Evolutionary conservation across 805 yeast species (phyloP).

Genomic region (Metschnikowia koreensis): DNA sequence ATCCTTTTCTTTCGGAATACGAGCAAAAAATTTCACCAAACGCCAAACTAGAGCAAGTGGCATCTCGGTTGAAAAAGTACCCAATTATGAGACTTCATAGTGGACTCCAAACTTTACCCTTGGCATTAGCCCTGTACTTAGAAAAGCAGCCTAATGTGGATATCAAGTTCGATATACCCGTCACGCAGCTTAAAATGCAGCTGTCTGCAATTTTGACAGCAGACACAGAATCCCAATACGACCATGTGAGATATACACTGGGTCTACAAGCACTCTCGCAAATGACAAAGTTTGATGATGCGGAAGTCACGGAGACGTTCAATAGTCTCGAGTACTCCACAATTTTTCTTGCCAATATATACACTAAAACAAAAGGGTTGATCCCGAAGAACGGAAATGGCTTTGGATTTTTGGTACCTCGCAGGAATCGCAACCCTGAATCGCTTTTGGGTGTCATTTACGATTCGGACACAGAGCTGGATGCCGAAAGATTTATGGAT

Average conservation of each 20-base stretch:
- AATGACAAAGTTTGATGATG: slow-evolving; percentile 17
- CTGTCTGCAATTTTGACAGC: slow-evolving; percentile 11
- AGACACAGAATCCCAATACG: slow-evolving; percentile 26
- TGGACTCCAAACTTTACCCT: slow-evolving; percentile 58
- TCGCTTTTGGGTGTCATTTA: slow-evolving; percentile 81
- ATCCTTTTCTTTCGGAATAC: slow-evolving; percentile 33
- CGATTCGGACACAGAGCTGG: slow-evolving; percentile 79
- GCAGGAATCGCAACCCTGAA: slow-evolving; percentile 45
- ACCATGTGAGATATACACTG: slow-evolving; percentile 62
- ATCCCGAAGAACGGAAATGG: slow-evolving; percentile 50
- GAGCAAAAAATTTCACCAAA: slow-evolving; percentile 37
- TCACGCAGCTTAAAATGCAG: slow-evolving; percentile 23
- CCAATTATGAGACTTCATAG: slow-evolving; percentile 61
- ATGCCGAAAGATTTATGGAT: slow-evolving; percentile 24
- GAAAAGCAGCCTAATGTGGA: slow-evolving; percentile 38
- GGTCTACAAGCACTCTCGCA: slow-evolving; percentile 42
- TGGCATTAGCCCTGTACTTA: slow-evolving; percentile 39
- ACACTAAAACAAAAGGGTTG: slow-evolving; percentile 38
- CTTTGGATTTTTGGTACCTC: slow-evolving; percentile 87
- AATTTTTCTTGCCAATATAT: slow-evolving; percentile 69
- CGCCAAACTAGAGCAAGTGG: slow-evolving; percentile 37
- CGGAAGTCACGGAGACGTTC: slow-evolving; percentile 14
- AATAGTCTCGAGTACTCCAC: slow-evolving; percentile 39
- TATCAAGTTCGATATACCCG: slow-evolving; percentile 29
- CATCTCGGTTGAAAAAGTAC: slow-evolving; percentile 42